Conservation (phyloP, 2,329 filamentous ascomycete species). For the Monosporascus sp. region DNA sequence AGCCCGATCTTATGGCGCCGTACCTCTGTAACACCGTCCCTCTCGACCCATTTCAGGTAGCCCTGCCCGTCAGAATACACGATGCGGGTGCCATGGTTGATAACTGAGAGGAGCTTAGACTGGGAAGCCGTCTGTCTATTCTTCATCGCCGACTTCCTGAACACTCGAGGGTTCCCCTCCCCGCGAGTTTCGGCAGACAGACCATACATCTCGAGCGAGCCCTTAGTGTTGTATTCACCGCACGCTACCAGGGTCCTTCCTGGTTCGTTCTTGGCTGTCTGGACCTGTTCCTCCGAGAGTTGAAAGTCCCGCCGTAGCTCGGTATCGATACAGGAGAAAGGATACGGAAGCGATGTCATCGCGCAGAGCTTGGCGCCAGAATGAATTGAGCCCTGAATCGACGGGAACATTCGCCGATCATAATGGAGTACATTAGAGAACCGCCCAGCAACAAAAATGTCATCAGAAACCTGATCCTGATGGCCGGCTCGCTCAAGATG, state of each 20-base stretch:
- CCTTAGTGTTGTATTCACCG: constrained; percentile 88
- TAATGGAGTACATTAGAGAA: constrained; percentile 89
- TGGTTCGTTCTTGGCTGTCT: constrained; percentile 44
- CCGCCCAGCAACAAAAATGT: constrained; percentile 84
- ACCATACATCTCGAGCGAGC: constrained; percentile 82
- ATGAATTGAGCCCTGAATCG: constrained; percentile 71
- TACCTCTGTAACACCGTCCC: constrained; percentile 66
- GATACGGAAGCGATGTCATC: constrained; percentile 64
- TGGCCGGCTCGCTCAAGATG: constrained; percentile 61
- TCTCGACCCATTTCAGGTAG: constrained; percentile 83
- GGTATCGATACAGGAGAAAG: constrained; percentile 58
- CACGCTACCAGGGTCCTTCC: constrained; percentile 70
- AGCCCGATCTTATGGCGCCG: constrained; percentile 51
- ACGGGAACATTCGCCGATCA: constrained; percentile 79
- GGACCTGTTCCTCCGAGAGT: constrained; percentile 50
- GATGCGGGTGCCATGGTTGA: constrained; percentile 74
- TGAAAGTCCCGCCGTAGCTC: constrained; percentile 52
- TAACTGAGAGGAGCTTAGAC: constrained; percentile 76
- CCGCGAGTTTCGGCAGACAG: constrained; percentile 36
- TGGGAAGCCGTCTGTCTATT: constrained; percentile 81
- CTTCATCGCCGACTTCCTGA: constrained; percentile 52
- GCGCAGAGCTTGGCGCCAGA: constrained; percentile 77
- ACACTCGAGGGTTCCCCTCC: constrained; percentile 19
- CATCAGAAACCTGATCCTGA: constrained; percentile 56
- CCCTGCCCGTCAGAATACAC: constrained; percentile 83